Conservation (phyloP, 257 asterid species). For the Apocynum venetum region DNA sequence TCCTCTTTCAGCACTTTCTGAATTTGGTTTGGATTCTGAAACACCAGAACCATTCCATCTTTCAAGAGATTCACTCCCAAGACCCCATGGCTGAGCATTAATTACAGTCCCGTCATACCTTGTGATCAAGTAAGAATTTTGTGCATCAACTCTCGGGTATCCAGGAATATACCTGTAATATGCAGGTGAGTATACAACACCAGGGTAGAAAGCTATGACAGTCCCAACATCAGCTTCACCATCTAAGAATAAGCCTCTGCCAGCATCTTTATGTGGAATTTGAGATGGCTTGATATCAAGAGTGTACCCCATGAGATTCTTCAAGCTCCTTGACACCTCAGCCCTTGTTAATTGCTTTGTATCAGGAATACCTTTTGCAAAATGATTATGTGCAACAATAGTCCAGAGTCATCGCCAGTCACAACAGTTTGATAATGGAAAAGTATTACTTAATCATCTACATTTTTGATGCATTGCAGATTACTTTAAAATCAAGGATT, state of each 20-base stretch:
- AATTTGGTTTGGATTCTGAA: constrained; percentile 21
- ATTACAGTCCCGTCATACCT: constrained; percentile 85
- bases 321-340: constrained; percentile 65
- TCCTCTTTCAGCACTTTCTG: constrained; percentile 33
- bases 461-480: not conserved
- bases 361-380: constrained; percentile 38
- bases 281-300: constrained; percentile 71
- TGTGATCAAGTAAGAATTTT: constrained; percentile 76
- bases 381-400: constrained; percentile 24
- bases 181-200: constrained; percentile 78
- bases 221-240: constrained; percentile 86
- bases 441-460: not conserved
- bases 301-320: constrained; percentile 67
- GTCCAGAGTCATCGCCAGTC: constrained; percentile 10
- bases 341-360: constrained; percentile 48
- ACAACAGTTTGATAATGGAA: not conserved
- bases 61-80: constrained; percentile 75
- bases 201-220: constrained; percentile 84
- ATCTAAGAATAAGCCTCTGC: constrained; percentile 67
- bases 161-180: constrained; percentile 78
- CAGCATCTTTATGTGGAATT: constrained; percentile 80
- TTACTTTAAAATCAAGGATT: not conserved
- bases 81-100: constrained; percentile 94
- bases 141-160: constrained; percentile 76
- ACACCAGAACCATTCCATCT: constrained; percentile 49